These are phyloP conservation scores for Penicillium chermesinum DNA, from an alignment of 495 filamentous ascomycete species.

Conservation along the genomic window DNA sequence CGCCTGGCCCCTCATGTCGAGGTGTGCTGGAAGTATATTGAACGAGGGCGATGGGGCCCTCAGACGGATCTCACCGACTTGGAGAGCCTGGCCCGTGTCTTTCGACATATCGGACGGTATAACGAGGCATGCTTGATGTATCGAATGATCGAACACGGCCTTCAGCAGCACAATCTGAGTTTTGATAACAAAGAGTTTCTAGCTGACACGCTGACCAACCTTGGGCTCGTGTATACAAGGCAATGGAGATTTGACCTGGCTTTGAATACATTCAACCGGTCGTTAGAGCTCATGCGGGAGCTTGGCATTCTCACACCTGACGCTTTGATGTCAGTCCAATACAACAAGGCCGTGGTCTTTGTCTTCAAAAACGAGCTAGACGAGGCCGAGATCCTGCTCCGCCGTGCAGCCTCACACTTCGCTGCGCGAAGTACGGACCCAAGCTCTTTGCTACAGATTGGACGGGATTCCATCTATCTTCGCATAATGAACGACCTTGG, in stretches of 20 bases:
- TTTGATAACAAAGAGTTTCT: neutral
- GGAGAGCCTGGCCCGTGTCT: neutral
- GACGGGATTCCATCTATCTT: neutral
- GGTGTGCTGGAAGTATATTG: neutral
- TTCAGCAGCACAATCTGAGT: neutral
- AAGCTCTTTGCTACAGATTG: neutral
- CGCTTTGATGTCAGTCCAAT: neutral
- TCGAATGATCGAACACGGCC: neutral
- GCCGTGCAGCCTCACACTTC: neutral
- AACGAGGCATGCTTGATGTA: neutral
- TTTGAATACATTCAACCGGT: neutral
- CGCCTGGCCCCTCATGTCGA: neutral
- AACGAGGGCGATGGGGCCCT: neutral
- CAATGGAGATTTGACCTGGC: neutral
- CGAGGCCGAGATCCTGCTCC: neutral
- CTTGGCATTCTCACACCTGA: neutral
- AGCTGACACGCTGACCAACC: neutral
- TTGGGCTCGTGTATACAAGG: neutral
- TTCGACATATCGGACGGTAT: neutral
- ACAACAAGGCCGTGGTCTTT: conserved; percentile 1
- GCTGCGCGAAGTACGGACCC: neutral
- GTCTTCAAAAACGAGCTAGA: neutral
- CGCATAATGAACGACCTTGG: neutral
- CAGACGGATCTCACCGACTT: neutral
- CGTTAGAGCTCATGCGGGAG: neutral